Conservation (phyloP, 1,139 yeast species). For the Suhomyces maxii region DNA sequence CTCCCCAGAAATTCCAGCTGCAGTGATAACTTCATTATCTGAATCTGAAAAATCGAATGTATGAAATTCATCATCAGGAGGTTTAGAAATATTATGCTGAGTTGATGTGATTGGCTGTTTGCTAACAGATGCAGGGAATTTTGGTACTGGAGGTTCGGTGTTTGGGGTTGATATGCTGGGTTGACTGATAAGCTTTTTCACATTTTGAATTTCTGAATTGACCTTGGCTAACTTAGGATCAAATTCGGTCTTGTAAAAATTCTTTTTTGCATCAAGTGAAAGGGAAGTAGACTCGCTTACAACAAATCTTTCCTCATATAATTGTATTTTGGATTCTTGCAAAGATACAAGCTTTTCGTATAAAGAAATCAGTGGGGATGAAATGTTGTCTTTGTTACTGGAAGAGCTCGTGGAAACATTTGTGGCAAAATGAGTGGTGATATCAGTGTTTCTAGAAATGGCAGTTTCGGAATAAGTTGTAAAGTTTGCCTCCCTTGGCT, state of each 20-base stretch:
- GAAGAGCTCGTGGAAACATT: background rate
- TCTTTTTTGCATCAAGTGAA: constrained; percentile 21
- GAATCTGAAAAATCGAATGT: constrained; percentile 13
- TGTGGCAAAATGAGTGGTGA: background rate
- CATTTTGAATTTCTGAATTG: constrained; percentile 1
- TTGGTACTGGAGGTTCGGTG: background rate
- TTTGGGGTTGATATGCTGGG: background rate
- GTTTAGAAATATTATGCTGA: background rate
- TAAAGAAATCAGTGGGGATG: background rate
- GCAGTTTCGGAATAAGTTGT: background rate
- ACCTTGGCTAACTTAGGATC: constrained; percentile 13
- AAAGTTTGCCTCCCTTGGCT: background rate
- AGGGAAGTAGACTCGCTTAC: constrained; percentile 21
- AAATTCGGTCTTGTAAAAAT: constrained; percentile 16
- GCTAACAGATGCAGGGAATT: background rate
- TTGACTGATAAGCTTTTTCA: background rate
- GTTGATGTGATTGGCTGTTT: background rate
- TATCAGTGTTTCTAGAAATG: background rate
- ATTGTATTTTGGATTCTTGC: constrained; percentile 14
- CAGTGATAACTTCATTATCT: constrained; percentile 10
- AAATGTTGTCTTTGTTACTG: background rate
- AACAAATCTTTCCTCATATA: constrained; percentile 15
- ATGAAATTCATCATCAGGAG: constrained; percentile 2
- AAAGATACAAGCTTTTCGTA: constrained; percentile 9
- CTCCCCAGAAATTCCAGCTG: constrained; percentile 3